Conservation (phyloP, 225 moss, liverwort and hornwort genomes). For the Neckera pumila region DNA sequence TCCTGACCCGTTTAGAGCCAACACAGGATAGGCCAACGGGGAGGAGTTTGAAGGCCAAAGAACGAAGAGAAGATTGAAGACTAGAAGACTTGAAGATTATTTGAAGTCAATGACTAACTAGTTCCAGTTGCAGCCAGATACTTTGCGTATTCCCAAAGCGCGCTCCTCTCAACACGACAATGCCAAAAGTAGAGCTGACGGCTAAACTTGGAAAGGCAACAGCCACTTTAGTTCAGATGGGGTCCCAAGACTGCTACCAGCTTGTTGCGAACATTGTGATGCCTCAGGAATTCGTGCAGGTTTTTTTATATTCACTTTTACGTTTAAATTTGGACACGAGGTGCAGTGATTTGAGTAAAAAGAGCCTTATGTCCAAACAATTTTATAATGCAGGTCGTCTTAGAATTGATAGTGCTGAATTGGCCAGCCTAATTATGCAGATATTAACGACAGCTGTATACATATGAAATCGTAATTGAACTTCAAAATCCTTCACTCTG, state of each 20-base stretch:
- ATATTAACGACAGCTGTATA: background rate
- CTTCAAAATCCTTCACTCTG: background rate
- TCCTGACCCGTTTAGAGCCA: too few relatives aligned
- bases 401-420: background rate
- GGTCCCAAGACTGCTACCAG: background rate
- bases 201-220: background rate
- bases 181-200: constrained; percentile 46
- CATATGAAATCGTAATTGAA: background rate
- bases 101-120: too few relatives aligned
- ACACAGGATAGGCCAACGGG: too few relatives aligned
- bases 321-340: background rate
- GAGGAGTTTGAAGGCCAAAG: too few relatives aligned
- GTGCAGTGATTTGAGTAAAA: background rate
- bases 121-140: too few relatives aligned
- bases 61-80: too few relatives aligned
- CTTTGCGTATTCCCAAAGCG: too few relatives aligned
- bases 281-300: background rate
- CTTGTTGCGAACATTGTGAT: background rate
- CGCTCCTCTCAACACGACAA: too few relatives aligned
- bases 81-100: too few relatives aligned
- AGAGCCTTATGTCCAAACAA: background rate
- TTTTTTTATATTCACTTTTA: background rate
- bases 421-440: background rate
- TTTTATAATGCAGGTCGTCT: background rate
- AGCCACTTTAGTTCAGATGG: background rate